A percentile compares a stretch with the other conserved stretches of the same genome.
Conservation (phyloP, 2,329 filamentous ascomycete genomes). For the Pseudocercospora eumusae region DNA sequence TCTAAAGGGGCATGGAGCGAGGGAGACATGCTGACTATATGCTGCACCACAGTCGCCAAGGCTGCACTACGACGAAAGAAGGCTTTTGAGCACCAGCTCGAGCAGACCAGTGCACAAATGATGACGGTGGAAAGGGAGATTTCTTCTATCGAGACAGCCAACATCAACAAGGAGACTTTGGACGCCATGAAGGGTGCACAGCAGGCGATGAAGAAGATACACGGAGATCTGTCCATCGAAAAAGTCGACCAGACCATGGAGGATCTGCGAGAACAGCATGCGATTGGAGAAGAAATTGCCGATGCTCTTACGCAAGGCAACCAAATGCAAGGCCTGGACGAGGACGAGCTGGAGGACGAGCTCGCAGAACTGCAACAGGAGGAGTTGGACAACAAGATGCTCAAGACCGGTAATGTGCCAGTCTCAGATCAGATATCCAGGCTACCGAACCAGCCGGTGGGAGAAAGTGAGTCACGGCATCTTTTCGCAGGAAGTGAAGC, state of each 20-base stretch:
- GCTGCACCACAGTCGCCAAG: constrained; percentile 71
- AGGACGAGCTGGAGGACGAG: constrained; percentile 82
- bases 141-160: constrained; percentile 94
- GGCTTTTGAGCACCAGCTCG: constrained; percentile 83
- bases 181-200: constrained; percentile 90
- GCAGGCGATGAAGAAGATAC: constrained; percentile 88
- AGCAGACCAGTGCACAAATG: constrained; percentile 88
- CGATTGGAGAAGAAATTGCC: constrained; percentile 89
- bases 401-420: constrained; percentile 82
- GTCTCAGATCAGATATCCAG: constrained; percentile 74
- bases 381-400: constrained; percentile 88
- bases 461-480: constrained; percentile 65
- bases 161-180: constrained; percentile 97
- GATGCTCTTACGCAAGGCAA: constrained; percentile 74
- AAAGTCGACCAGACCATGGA: constrained; percentile 97
- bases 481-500: constrained; percentile 44
- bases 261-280: constrained; percentile 85
- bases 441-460: constrained; percentile 72
- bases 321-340: constrained; percentile 73
- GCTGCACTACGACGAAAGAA: constrained; percentile 92
- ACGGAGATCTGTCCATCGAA: constrained; percentile 85
- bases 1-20: neutral
- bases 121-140: constrained; percentile 92
- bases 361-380: constrained; percentile 87
- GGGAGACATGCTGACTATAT: constrained; percentile 3